These are phyloP conservation scores for Psilocybe azurescens DNA, from an alignment of 768 basidiomycete genomes.

Conservation along the genomic window DNA sequence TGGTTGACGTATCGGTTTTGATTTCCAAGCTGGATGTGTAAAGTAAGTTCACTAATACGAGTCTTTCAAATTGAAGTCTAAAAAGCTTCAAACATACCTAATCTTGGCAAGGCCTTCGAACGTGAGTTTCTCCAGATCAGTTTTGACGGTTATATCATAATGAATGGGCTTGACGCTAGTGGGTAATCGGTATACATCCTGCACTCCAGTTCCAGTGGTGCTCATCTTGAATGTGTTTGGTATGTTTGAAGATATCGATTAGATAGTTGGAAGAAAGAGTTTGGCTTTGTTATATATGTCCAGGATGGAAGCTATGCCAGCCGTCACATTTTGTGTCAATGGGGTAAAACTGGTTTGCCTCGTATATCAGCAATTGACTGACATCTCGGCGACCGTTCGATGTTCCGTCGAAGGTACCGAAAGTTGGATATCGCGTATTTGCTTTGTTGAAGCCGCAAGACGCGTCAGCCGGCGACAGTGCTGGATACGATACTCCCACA, in stretches of 20 bases:
- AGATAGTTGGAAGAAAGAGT: conserved; percentile 17
- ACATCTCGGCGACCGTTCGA: too few species aligned
- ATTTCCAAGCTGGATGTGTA: conserved; percentile 55
- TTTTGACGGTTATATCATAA: conserved; percentile 80
- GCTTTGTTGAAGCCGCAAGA: too few species aligned
- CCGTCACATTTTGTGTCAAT: too few species aligned
- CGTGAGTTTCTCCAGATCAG: conserved; percentile 74
- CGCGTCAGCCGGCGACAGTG: too few species aligned
- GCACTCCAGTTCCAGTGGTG: conserved; percentile 21
- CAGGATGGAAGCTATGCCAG: too few species aligned
- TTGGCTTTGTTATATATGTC: too few species aligned
- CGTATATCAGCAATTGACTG: too few species aligned
- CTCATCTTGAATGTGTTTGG: conserved; percentile 28
- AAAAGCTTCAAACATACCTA: conserved; percentile 46
- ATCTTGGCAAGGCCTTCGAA: conserved; percentile 83
- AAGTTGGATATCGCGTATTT: too few species aligned
- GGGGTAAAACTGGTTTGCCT: too few species aligned
- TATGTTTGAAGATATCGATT: conserved; percentile 13
- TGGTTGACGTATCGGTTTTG: conserved; percentile 57
- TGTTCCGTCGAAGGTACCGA: too few species aligned
- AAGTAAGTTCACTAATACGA: too few species aligned
- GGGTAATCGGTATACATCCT: conserved; percentile 66
- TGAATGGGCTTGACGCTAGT: conserved; percentile 70
- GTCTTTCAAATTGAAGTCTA: background rate
- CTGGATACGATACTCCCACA: too few species aligned